These are phyloP conservation scores for Phlyctochytrium bullatum DNA, from an alignment of 192 early-diverging fungal genomes.

Conservation along the genomic window DNA sequence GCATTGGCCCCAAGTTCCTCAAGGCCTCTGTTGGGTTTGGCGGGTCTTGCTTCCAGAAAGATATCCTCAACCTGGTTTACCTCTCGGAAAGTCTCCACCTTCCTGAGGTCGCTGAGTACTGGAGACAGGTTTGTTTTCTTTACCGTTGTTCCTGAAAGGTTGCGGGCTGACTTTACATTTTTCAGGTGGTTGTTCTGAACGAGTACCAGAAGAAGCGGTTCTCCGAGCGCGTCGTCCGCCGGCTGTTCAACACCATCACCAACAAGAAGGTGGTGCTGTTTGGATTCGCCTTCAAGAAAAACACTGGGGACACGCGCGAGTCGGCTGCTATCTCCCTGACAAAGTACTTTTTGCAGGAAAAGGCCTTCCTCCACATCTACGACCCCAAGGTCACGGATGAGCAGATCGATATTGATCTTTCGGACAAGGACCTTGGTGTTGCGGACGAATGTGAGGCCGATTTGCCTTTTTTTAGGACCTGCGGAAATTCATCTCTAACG, in stretches of 20 bases:
- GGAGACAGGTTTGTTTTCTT: constrained; percentile 68
- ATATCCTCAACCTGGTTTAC: constrained; percentile 89
- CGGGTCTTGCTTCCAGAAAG: constrained; percentile 95
- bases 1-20: constrained; percentile 88
- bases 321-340: constrained; percentile 85
- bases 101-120: constrained; percentile 90
- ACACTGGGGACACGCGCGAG: constrained; percentile 91
- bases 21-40: constrained; percentile 92
- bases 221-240: constrained; percentile 65
- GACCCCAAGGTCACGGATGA: constrained; percentile 82
- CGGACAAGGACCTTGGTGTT: constrained; percentile 32
- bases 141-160: too few species aligned
- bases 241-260: constrained; percentile 75
- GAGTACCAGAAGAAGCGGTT: constrained; percentile 90
- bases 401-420: constrained; percentile 70
- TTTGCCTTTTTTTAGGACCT: too few species aligned
- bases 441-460: constrained; percentile 33
- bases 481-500: too few species aligned
- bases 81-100: constrained; percentile 77
- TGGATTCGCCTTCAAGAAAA: constrained; percentile 95
- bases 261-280: constrained; percentile 76
- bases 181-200: constrained; percentile 80
- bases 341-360: constrained; percentile 75
- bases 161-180: not conserved
- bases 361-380: constrained; percentile 74